phyloP scores from a whole-genome alignment of 1,284 basidiomycete genomes.

The Irpex lacteus region DNA sequence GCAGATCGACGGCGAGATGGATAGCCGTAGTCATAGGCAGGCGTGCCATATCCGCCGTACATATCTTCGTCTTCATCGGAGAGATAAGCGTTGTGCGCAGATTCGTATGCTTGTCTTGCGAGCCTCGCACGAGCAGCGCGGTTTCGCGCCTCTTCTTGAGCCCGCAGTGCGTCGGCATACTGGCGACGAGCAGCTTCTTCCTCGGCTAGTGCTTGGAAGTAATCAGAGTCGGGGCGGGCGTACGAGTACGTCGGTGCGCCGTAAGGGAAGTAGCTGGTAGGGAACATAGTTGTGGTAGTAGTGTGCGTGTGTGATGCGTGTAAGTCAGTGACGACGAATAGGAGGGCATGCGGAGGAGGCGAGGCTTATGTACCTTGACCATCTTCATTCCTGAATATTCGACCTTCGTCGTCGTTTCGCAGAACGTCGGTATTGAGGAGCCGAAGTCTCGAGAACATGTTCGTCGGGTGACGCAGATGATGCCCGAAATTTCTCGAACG shows the following conservation, averaged over 20 bases:
- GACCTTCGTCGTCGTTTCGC: neutral
- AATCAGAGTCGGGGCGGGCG: constrained; percentile 22
- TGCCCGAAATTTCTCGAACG: neutral
- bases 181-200: constrained; percentile 30
- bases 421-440: neutral
- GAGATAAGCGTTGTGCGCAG: constrained; percentile 25
- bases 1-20: constrained; percentile 14
- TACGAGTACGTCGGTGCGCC: constrained; percentile 5
- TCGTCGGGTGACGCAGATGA: neutral
- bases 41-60: neutral
- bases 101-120: constrained; percentile 22
- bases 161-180: constrained; percentile 28
- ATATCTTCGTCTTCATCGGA: constrained; percentile 18
- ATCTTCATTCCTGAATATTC: neutral
- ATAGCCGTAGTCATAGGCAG: neutral
- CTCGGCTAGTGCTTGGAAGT: constrained; percentile 29
- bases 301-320: neutral
- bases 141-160: constrained; percentile 29
- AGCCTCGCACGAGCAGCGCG: constrained; percentile 29
- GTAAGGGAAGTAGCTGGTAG: constrained; percentile 9
- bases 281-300: constrained; percentile 7
- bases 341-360: neutral
- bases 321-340: neutral
- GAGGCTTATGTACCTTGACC: neutral
- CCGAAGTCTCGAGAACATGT: neutral